Percentiles rank a stretch among this genome's conserved stretches.
These are phyloP conservation scores for Hylodesmum podocarpum DNA, from an alignment of 306 rosid species.

Conservation along the genomic window DNA sequence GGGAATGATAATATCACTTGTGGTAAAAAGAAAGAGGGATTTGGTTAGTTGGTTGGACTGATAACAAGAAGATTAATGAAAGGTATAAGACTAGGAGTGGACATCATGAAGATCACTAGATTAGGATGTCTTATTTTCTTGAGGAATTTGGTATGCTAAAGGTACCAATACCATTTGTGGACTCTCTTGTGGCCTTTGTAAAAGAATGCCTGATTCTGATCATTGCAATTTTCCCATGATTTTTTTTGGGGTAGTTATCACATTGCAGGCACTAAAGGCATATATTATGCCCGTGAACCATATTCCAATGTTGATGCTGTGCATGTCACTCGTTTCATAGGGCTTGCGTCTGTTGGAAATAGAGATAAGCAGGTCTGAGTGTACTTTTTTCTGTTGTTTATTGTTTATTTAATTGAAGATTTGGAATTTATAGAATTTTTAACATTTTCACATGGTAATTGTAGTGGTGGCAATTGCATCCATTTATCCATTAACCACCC, in stretches of 20 bases:
- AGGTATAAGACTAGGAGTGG: neutral
- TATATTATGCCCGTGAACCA: conserved; percentile 88
- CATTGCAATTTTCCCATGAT: neutral
- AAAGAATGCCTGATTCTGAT: conserved; percentile 2
- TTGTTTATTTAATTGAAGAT: conserved; percentile 12
- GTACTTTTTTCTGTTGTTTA: neutral
- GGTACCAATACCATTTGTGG: conserved; percentile 22
- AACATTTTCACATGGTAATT: neutral
- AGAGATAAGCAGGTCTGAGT: conserved; percentile 81
- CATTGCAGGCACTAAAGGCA: conserved; percentile 82
- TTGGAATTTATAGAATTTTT: neutral
- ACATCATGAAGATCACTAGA: neutral
- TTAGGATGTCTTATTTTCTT: conserved; percentile 12
- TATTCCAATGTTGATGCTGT: conserved; percentile 83
- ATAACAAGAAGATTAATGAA: neutral
- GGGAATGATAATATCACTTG: conserved; percentile 8
- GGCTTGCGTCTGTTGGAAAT: conserved; percentile 94
- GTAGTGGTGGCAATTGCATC: neutral
- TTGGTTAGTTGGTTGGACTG: conserved; percentile 34
- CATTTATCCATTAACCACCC: neutral
- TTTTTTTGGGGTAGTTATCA: conserved; percentile 67
- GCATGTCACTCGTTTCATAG: conserved; percentile 92
- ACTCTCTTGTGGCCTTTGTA: conserved; percentile 13
- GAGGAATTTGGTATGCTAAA: conserved; percentile 12
- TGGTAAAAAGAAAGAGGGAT: conserved; percentile 3